Evolutionary conservation across 805 yeast species (phyloP).

Genomic region (Metschnikowia orientalis): DNA sequence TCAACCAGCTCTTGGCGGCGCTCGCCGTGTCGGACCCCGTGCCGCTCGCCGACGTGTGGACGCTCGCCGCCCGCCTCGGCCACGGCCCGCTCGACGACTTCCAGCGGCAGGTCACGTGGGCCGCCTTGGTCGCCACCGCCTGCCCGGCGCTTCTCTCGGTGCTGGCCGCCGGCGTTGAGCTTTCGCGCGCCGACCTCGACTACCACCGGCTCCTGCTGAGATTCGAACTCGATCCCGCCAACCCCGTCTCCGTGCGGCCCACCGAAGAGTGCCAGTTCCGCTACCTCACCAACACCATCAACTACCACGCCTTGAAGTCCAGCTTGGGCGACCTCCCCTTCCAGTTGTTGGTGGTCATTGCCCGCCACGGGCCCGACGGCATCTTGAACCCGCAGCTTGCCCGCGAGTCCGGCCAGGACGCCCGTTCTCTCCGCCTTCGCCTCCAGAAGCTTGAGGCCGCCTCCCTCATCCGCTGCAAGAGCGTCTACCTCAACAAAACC

Average conservation of each 20-base stretch:
- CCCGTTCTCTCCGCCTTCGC: conserved; percentile 63
- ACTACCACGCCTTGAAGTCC: conserved; percentile 44
- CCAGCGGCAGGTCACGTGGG: conserved; percentile 39
- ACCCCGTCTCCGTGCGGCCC: conserved; percentile 27
- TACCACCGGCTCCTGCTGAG: conserved; percentile 2
- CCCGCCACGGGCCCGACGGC: conserved; percentile 52
- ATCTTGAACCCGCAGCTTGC: conserved; percentile 57
- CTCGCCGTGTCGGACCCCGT: conserved; percentile 17
- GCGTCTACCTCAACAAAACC: conserved; percentile 38
- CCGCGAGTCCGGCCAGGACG: conserved; percentile 59
- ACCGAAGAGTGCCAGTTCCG: conserved; percentile 55
- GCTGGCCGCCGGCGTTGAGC: conserved; percentile 9
- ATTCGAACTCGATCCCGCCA: background rate
- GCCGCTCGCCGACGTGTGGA: conserved; percentile 14
- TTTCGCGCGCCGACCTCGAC: conserved; percentile 10
- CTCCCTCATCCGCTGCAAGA: conserved; percentile 43
- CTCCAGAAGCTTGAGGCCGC: conserved; percentile 49
- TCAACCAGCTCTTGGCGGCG: conserved; percentile 11
- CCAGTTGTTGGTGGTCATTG: conserved; percentile 59
- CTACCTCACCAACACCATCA: conserved; percentile 48
- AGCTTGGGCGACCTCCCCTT: conserved; percentile 48
- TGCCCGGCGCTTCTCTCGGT: conserved; percentile 12
- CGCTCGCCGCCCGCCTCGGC: conserved; percentile 5
- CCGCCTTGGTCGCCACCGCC: conserved; percentile 29
- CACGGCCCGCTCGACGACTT: conserved; percentile 26